These are phyloP conservation scores for Abrus pulchellus DNA, from an alignment of 306 rosid species.

Conservation along the genomic window DNA sequence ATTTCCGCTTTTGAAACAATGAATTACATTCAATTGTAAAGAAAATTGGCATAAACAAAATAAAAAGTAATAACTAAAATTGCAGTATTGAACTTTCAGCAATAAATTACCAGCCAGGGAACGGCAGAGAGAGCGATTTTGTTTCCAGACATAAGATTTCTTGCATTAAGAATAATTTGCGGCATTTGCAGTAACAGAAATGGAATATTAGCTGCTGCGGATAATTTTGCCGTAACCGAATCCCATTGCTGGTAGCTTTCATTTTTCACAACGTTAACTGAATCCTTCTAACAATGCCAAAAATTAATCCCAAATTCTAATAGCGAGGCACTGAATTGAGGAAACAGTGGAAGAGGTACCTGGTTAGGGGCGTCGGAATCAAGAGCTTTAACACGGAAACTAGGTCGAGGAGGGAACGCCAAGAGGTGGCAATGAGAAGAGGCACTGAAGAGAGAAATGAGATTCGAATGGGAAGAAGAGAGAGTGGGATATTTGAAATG, in stretches of 20 bases:
- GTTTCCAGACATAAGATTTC: slow-evolving; percentile 77
- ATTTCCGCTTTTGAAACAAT: neutral
- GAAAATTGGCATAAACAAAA: neutral
- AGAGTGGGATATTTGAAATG: slow-evolving; percentile 30
- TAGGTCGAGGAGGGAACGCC: slow-evolving; percentile 41
- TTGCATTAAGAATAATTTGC: slow-evolving; percentile 83
- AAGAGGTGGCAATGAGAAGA: slow-evolving; percentile 27
- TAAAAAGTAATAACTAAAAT: no score
- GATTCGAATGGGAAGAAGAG: slow-evolving; percentile 15
- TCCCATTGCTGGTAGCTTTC: slow-evolving; percentile 77
- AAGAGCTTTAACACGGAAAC: slow-evolving; percentile 51
- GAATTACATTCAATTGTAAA: neutral
- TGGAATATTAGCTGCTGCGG: slow-evolving; percentile 86
- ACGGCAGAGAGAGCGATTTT: slow-evolving; percentile 78
- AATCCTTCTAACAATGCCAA: slow-evolving; percentile 58
- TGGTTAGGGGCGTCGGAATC: slow-evolving; percentile 65
- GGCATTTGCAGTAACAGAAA: slow-evolving; percentile 87
- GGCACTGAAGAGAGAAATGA: slow-evolving; percentile 20
- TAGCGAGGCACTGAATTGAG: neutral
- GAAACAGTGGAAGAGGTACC: slow-evolving; percentile 52
- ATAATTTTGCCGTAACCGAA: slow-evolving; percentile 78
- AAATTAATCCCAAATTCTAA: slow-evolving; percentile 21
- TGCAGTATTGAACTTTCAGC: neutral
- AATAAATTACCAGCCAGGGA: slow-evolving; percentile 77
- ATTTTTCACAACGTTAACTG: slow-evolving; percentile 53